A percentile compares a stretch with the other conserved stretches of the same genome.
phyloP scores from a whole-genome alignment of 257 asterid species.

The Anisodus acutangulus region DNA sequence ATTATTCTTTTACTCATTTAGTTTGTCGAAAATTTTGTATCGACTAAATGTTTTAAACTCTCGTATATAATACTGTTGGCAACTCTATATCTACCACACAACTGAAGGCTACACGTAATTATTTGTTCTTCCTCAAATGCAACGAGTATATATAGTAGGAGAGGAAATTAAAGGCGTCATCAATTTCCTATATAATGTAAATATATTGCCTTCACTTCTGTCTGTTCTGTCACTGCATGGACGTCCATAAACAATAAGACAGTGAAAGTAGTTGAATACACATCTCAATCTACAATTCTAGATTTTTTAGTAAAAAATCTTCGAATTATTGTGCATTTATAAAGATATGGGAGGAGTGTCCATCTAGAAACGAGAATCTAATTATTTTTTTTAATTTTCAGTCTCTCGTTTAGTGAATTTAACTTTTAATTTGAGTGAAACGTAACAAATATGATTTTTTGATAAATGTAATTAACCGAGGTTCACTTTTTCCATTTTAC shows the following conservation, averaged over 20 bases:
- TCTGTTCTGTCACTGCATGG: neutral
- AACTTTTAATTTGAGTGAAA: no score
- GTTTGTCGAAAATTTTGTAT: neutral
- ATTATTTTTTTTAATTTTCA: no score
- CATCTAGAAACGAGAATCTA: no score
- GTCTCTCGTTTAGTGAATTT: no score
- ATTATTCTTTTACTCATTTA: neutral
- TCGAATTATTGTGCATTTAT: no score
- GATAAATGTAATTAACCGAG: no score
- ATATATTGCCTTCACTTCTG: no score
- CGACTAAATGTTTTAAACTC: neutral
- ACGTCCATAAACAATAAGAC: constrained; percentile 8
- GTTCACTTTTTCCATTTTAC: no score
- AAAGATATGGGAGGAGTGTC: no score
- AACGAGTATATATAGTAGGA: neutral
- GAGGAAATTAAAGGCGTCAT: neutral
- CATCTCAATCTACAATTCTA: neutral
- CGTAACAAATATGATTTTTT: no score
- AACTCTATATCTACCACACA: neutral
- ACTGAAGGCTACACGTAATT: neutral
- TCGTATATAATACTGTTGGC: neutral
- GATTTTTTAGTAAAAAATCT: neutral
- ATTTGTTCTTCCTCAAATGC: neutral
- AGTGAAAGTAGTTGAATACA: neutral
- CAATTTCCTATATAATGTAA: neutral